These are phyloP conservation scores for Sungouiozyma intestinalis DNA, from an alignment of 805 yeast genomes.

Conservation along the genomic window DNA sequence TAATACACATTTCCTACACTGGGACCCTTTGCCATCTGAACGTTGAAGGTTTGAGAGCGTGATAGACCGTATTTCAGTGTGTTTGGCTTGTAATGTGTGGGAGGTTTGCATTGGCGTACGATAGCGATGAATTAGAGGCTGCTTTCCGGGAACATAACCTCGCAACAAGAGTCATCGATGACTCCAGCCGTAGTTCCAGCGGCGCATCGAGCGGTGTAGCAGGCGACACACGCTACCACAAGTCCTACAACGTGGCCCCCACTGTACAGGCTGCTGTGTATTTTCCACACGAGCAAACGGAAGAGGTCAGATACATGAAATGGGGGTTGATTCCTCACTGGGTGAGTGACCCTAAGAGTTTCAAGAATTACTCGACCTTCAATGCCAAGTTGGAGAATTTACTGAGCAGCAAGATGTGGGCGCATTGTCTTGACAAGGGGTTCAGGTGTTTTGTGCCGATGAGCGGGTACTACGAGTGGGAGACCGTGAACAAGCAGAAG, in stretches of 20 bases:
- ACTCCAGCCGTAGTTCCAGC: not conserved
- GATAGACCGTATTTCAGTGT: no score
- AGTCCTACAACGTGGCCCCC: slow-evolving; percentile 53
- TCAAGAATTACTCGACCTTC: slow-evolving; percentile 40
- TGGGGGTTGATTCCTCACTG: slow-evolving; percentile 76
- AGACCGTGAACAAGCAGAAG: slow-evolving; percentile 29
- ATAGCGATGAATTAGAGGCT: slow-evolving; percentile 13
- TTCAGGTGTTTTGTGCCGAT: slow-evolving; percentile 69
- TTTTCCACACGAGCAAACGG: slow-evolving; percentile 3
- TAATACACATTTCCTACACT: no score
- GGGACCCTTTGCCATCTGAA: no score
- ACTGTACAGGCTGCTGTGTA: slow-evolving; percentile 39
- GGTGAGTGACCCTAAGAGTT: slow-evolving; percentile 34
- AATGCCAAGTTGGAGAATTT: slow-evolving; percentile 53
- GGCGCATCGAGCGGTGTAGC: slow-evolving; percentile 12
- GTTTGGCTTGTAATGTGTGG: slow-evolving; percentile 70
- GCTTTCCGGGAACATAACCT: slow-evolving; percentile 7
- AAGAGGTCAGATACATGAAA: slow-evolving; percentile 36
- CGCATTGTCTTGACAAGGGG: slow-evolving; percentile 35
- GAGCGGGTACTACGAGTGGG: slow-evolving; percentile 88
- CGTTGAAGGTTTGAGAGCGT: no score
- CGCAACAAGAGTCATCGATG: not conserved
- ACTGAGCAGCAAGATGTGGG: slow-evolving; percentile 46
- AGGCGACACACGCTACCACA: slow-evolving; percentile 3
- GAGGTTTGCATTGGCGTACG: slow-evolving; percentile 39